These are phyloP conservation scores for Leishmania amazonensis DNA, from an alignment of 208 protist genomes.

Conservation along the genomic window DNA sequence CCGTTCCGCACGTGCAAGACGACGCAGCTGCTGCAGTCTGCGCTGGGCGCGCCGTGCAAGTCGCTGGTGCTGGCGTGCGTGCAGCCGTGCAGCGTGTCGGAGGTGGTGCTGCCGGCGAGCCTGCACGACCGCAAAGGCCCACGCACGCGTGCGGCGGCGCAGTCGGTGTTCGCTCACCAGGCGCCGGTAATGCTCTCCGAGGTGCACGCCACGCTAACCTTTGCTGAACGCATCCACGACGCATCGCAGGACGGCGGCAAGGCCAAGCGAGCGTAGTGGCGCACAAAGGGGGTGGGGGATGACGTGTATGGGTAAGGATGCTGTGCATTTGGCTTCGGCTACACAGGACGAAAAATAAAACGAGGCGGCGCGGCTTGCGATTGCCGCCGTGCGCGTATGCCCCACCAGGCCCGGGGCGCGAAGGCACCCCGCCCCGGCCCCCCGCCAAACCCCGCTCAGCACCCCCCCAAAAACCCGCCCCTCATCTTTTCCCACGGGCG, in stretches of 20 bases:
- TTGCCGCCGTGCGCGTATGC: background rate
- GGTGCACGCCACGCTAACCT: slow-evolving; percentile 25
- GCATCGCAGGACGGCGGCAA: slow-evolving; percentile 7
- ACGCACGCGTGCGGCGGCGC: slow-evolving; percentile 19
- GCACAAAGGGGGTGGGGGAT: background rate
- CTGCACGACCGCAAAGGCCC: slow-evolving; percentile 11
- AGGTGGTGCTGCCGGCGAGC: slow-evolving; percentile 36
- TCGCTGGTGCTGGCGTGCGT: slow-evolving; percentile 78
- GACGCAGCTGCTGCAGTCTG: slow-evolving; percentile 77
- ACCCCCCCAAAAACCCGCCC: too few relatives aligned
- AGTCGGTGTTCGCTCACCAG: slow-evolving; percentile 23
- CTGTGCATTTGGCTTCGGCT: background rate
- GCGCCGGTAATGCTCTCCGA: slow-evolving; percentile 28
- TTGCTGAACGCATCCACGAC: slow-evolving; percentile 27
- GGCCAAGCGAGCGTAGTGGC: background rate
- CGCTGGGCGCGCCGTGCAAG: slow-evolving; percentile 57
- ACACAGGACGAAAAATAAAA: background rate
- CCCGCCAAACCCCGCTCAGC: too few relatives aligned
- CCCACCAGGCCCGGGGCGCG: too few relatives aligned
- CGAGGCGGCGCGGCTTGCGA: too few relatives aligned
- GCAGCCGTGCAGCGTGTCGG: slow-evolving; percentile 48
- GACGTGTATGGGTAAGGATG: background rate
- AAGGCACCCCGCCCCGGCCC: too few relatives aligned
- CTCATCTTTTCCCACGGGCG: too few relatives aligned
- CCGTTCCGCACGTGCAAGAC: slow-evolving; percentile 79